Percentiles rank a stretch among this genome's conserved stretches.
Evolutionary conservation across 2,329 filamentous ascomycete genomes (phyloP).

Genomic region (Tympanopsis confertula): DNA sequence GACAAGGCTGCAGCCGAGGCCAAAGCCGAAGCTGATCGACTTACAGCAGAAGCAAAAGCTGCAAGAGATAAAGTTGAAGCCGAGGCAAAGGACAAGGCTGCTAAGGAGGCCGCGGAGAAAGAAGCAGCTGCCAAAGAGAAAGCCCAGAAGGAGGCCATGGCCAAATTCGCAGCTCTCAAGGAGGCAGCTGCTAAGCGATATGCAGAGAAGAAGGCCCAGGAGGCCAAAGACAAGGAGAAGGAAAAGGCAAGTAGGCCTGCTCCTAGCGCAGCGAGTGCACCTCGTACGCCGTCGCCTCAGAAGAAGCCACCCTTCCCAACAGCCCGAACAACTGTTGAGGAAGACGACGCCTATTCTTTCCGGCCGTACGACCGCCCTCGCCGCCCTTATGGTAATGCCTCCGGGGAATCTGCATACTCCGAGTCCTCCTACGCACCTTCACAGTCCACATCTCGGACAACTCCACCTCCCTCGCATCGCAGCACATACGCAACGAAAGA

Average conservation of each 20-base stretch:
- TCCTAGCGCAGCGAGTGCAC: constrained; percentile 15
- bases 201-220: constrained; percentile 10
- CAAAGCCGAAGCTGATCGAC: constrained; percentile 24
- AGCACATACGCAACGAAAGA: constrained; percentile 78
- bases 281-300: constrained; percentile 18
- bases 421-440: constrained; percentile 77
- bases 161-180: constrained; percentile 7
- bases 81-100: neutral
- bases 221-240: constrained; percentile 20
- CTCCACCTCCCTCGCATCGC: constrained; percentile 68
- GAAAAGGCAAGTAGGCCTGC: constrained; percentile 10
- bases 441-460: constrained; percentile 71
- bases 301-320: constrained; percentile 32
- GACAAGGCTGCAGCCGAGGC: constrained; percentile 18
- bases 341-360: constrained; percentile 61
- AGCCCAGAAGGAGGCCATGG: constrained; percentile 18
- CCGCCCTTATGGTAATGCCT: constrained; percentile 43
- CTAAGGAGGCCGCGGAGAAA: neutral
- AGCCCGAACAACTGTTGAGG: constrained; percentile 45
- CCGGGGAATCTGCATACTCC: constrained; percentile 51
- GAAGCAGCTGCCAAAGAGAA: neutral
- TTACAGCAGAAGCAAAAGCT: constrained; percentile 27
- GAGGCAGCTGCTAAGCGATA: constrained; percentile 16
- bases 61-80: constrained; percentile 22
- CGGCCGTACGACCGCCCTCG: constrained; percentile 66